Base-by-base conservation (phyloP, 176 grass and related monocot species). In the Triticum timopheevii region DNA sequence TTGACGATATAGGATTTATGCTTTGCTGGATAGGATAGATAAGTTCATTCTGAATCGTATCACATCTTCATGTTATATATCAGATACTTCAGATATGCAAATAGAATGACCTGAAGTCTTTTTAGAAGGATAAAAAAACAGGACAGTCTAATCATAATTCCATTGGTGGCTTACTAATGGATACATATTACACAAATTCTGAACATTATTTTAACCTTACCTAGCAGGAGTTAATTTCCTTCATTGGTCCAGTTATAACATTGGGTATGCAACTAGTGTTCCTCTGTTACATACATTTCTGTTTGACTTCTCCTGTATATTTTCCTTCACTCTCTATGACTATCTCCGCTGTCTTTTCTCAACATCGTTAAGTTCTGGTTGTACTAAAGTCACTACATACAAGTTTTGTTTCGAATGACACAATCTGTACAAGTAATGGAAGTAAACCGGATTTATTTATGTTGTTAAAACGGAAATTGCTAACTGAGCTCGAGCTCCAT, bases 21-120 rank as follows among this genome's bases (percentile, higher is more conserved):
- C 33, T 52, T 82, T 19, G 30, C 49, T 58, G 80, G 45, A 56
- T 71, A 82, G 13, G 31, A 35, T 25, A 27, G 33, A 42, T 65
- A 58, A 39, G 12, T 74, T 80, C 42, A 84, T 76, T 81, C 10
- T 34, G 11, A 65, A 19, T 65, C 56, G 7, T 65, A 65, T 12
- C 12, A 2, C 63, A 69, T 85, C 59, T 80, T 80, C 19, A 59
- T 67, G 24, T 81, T 68, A 81, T 77, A 30, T 61, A 68, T 81
- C 24, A 69, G 10, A 27, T 76, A 44, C 49, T 59, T 56, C 8
- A 62, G 28, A 82, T 23, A 77, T 63, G 11, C 62, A 82, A 69
- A 81, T 36, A 82, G 38, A 66, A 86, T 82, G 78, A 82, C 45
- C 11, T 38, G 11, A 58, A 45, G 8, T 12, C 36, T 34, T 71